phyloP scores from a whole-genome alignment of 306 rosid species.

The Argentina anserina region DNA sequence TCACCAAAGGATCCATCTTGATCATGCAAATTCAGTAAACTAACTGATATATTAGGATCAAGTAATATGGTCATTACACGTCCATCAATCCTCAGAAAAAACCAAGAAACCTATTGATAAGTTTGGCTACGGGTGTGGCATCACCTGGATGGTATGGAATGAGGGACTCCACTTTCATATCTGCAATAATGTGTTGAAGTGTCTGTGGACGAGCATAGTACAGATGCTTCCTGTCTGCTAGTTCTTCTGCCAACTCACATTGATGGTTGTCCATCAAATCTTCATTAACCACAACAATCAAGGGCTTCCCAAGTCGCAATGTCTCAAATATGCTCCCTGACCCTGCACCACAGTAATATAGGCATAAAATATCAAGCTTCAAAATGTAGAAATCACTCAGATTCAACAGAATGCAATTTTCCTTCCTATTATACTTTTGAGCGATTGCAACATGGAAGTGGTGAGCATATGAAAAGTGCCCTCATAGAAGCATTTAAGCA shows the following conservation, averaged over 20 bases:
- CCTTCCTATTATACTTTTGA: neutral
- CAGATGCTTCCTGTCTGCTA: slow-evolving; percentile 71
- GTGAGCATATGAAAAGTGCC: neutral
- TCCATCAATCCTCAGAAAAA: slow-evolving; percentile 64
- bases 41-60: no score
- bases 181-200: slow-evolving; percentile 48
- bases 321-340: slow-evolving; percentile 93
- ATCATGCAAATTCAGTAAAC: no score
- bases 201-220: slow-evolving; percentile 63
- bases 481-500: neutral
- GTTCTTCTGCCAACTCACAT: slow-evolving; percentile 77
- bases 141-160: slow-evolving; percentile 65
- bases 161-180: slow-evolving; percentile 61
- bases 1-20: no score
- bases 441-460: neutral
- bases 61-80: neutral
- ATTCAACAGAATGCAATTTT: neutral
- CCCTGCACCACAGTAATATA: slow-evolving; percentile 36
- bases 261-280: slow-evolving; percentile 98
- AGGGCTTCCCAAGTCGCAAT: slow-evolving; percentile 53
- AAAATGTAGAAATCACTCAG: neutral
- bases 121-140: slow-evolving; percentile 70
- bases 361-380: neutral
- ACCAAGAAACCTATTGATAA: slow-evolving; percentile 65
- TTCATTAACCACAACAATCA: slow-evolving; percentile 76